phyloP scores from a whole-genome alignment of 2,329 filamentous ascomycete genomes.

The Hymenoscyphus albidus region DNA sequence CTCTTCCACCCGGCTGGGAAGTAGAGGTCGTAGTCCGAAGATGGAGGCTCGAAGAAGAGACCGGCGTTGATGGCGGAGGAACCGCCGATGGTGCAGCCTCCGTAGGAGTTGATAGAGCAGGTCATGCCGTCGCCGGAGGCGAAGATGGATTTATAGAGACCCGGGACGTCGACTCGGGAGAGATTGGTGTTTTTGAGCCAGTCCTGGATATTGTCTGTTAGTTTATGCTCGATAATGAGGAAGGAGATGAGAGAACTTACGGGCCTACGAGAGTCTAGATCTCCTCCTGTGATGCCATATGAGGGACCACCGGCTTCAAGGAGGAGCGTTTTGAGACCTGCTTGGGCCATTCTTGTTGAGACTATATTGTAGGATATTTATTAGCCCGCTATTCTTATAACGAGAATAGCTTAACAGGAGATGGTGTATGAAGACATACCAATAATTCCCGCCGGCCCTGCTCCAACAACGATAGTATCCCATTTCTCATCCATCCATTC shows the following conservation, averaged over 20 bases:
- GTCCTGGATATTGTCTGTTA: conserved; percentile 14
- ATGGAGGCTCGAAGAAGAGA: conserved; percentile 50
- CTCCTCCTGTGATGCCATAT: conserved; percentile 45
- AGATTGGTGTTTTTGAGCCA: conserved; percentile 47
- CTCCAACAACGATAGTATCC: conserved; percentile 44
- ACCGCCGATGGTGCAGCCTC: conserved; percentile 50
- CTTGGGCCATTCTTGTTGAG: conserved; percentile 48
- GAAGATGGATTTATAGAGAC: conserved; percentile 47
- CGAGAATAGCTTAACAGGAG: background rate
- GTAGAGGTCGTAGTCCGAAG: conserved; percentile 49
- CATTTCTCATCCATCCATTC: conserved; percentile 33
- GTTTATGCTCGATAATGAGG: background rate
- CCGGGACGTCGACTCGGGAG: conserved; percentile 49
- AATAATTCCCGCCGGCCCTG: conserved; percentile 51
- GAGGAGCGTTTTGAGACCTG: conserved; percentile 48
- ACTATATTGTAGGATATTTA: conserved; percentile 8
- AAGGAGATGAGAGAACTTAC: background rate
- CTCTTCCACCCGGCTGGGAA: conserved; percentile 49
- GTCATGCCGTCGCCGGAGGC: conserved; percentile 38
- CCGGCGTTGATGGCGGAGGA: conserved; percentile 52
- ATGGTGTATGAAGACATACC: conserved; percentile 15
- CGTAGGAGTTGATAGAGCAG: conserved; percentile 31
- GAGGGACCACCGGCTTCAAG: conserved; percentile 50
- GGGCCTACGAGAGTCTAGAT: conserved; percentile 40
- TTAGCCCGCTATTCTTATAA: background rate